These are phyloP conservation scores for Leccinum obscurum DNA, from an alignment of 768 basidiomycete genomes.

Conservation along the genomic window DNA sequence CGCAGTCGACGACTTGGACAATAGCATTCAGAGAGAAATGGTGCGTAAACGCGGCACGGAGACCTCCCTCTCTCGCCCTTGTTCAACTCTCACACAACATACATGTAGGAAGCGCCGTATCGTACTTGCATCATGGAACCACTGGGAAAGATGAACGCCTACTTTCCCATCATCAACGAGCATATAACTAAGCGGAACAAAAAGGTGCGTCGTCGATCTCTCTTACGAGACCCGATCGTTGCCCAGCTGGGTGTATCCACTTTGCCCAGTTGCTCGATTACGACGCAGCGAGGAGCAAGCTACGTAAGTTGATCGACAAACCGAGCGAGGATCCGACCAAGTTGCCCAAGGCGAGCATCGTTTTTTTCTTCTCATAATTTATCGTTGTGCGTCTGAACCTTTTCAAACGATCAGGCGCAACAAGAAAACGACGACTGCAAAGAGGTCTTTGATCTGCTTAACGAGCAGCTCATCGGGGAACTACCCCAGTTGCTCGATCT, in stretches of 20 bases:
- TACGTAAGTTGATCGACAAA: constrained; percentile 89
- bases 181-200: constrained; percentile 94
- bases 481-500: constrained; percentile 92
- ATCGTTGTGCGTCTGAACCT: neutral
- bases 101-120: constrained; percentile 84
- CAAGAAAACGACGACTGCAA: constrained; percentile 95
- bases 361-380: neutral
- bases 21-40: constrained; percentile 78
- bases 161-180: constrained; percentile 92
- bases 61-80: neutral
- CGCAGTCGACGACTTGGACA: constrained; percentile 91
- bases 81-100: too few species aligned
- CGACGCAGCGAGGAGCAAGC: constrained; percentile 86
- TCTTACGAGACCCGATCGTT: neutral
- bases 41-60: constrained; percentile 46
- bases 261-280: constrained; percentile 82
- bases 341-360: constrained; percentile 64
- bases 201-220: constrained; percentile 59
- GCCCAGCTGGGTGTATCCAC: neutral
- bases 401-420: constrained; percentile 57
- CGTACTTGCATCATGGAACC: constrained; percentile 95
- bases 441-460: constrained; percentile 91
- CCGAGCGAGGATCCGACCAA: constrained; percentile 92
- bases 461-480: constrained; percentile 88
- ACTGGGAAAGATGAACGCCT: constrained; percentile 93